Base-by-base conservation (phyloP, 192 early-diverging fungal genomes). In the Coemansia sp. region DNA sequence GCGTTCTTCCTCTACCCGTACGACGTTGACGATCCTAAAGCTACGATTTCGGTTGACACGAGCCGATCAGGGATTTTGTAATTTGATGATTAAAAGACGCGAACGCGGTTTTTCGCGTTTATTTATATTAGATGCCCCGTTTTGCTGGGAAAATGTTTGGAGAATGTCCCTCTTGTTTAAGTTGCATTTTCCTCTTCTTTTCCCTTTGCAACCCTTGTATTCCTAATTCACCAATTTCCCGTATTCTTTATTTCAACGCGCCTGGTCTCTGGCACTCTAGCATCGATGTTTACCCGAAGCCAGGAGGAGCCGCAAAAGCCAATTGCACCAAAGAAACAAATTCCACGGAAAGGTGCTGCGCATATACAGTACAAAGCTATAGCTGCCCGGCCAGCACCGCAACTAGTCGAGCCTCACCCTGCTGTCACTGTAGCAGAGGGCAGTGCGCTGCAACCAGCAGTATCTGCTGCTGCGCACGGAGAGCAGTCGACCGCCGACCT, bases 1-100 rank as follows among this genome's bases (percentile, higher is more conserved):
- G 90, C 92, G 7, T 92, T 94, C 65, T 93, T 80, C 72, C 86
- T 90, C 64, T 90, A 90, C 52, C 89, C 89, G 1, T 52, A 60
- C 41, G 73, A 76, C 19, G 48, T 69, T 12, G 68, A 76, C 22
- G 64, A 82, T 25, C 57, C 55, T 4, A 32, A 29, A 19, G 48
- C 48, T 0, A 49, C 48, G 2, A 49, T 49, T 22, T 19, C 48
- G 19, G 2, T 8, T 1, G 48, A 21, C 19, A 7, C 3, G 2
- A 21, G n/a, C 7, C 7, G 15, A 19, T 49, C 48, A 21, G 48
- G 48, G 4, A 49, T 49, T 21, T 21, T 49, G 48, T 49, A 49
- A 19, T 19, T 6, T 49, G 48, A 45, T 45, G 11, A 49, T n/a
- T n/a, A 2, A 49, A 48, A 49, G n/a, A 49, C 48, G n/a, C 47